Evolutionary conservation across 2,329 filamentous ascomycete species (phyloP).

Genomic region (Cordyceps javanica): DNA sequence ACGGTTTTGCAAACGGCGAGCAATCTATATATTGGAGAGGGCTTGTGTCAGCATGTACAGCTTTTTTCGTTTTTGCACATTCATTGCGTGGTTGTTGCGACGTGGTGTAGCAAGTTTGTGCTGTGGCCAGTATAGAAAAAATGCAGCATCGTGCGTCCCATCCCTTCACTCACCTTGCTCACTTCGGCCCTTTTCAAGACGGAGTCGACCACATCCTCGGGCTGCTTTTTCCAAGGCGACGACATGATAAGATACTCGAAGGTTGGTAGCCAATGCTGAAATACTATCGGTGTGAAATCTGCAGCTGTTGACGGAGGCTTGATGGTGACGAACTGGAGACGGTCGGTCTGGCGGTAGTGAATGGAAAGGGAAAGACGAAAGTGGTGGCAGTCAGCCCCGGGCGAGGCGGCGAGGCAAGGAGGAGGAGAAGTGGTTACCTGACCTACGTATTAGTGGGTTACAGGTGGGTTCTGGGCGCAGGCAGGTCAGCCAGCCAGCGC

Average conservation of each 20-base stretch:
- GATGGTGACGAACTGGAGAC: background rate
- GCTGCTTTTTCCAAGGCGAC: constrained; percentile 57
- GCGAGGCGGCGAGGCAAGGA: background rate
- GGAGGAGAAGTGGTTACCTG: background rate
- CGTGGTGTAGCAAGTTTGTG: constrained; percentile 3
- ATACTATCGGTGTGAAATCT: background rate
- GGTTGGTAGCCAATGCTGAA: background rate
- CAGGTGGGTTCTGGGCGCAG: background rate
- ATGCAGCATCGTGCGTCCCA: constrained; percentile 11
- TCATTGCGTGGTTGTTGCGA: background rate
- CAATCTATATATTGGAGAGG: constrained; percentile 59
- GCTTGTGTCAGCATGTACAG: background rate
- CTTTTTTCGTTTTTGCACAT: too few species aligned
- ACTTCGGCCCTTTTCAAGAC: constrained; percentile 69
- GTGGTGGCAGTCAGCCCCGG: background rate
- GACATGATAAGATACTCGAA: constrained; percentile 38
- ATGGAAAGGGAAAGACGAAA: constrained; percentile 9
- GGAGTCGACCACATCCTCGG: constrained; percentile 59
- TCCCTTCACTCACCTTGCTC: constrained; percentile 56
- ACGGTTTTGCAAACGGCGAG: constrained; percentile 84
- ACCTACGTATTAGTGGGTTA: background rate
- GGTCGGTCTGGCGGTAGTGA: constrained; percentile 3
- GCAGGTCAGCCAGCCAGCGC: background rate
- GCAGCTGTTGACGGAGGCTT: background rate
- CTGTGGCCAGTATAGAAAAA: background rate